Percentiles rank a stretch among this genome's conserved stretches.
These are phyloP conservation scores for Globisporangium carolinianum DNA, from an alignment of 352 stramenopile genomes.

Conservation along the genomic window DNA sequence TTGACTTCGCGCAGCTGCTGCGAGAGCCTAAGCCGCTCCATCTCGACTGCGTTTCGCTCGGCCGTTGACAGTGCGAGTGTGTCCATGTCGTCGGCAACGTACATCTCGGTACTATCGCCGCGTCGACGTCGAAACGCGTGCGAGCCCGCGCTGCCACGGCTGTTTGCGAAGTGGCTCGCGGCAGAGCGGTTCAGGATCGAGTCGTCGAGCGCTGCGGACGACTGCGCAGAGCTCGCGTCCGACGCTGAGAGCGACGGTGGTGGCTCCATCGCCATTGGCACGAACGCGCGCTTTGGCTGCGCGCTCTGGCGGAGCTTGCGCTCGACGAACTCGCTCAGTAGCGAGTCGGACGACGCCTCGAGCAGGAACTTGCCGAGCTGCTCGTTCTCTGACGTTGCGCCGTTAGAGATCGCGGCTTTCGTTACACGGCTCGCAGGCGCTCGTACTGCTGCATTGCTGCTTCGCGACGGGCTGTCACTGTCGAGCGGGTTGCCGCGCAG, in stretches of 20 bases:
- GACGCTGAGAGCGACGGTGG: constrained; percentile 34
- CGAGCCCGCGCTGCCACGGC: neutral
- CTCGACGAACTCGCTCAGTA: constrained; percentile 59
- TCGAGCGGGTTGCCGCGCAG: constrained; percentile 31
- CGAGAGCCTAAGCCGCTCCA: constrained; percentile 57
- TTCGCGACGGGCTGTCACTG: neutral
- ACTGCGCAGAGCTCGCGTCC: constrained; percentile 18
- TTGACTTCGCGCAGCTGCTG: constrained; percentile 68
- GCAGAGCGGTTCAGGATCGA: constrained; percentile 22
- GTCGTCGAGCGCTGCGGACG: constrained; percentile 19
- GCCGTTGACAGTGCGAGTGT: constrained; percentile 22
- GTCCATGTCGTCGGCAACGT: constrained; percentile 2
- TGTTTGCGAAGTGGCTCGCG: neutral
- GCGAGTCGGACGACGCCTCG: constrained; percentile 46
- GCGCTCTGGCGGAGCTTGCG: constrained; percentile 39
- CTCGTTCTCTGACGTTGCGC: constrained; percentile 12
- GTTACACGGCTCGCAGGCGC: neutral
- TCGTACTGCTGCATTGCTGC: neutral
- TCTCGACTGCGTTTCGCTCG: constrained; percentile 45
- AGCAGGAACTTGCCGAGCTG: constrained; percentile 38
- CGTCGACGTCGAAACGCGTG: neutral
- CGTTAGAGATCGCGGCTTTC: constrained; percentile 1
- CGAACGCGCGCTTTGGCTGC: neutral
- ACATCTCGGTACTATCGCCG: constrained; percentile 4
- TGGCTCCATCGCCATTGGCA: constrained; percentile 25